A percentile compares a stretch with the other conserved stretches of the same genome.
phyloP scores from a whole-genome alignment of 2,329 filamentous ascomycete genomes.

The Colletotrichum sp. region DNA sequence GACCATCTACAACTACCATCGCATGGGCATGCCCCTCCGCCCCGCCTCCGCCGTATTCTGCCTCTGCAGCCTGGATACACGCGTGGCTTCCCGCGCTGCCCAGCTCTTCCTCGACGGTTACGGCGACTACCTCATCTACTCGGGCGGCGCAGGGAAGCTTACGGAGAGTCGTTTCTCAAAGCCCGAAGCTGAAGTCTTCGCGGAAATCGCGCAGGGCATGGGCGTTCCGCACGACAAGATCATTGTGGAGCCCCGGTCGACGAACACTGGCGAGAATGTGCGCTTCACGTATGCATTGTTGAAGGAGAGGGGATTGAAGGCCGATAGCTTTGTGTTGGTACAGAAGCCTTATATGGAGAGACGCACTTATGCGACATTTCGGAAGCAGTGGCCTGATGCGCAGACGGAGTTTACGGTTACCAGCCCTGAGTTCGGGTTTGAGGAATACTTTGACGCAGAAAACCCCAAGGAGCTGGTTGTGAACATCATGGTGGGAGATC shows the following conservation, averaged over 20 bases:
- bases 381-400: constrained; percentile 48
- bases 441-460: constrained; percentile 44
- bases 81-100: constrained; percentile 47
- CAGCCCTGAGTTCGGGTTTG: constrained; percentile 42
- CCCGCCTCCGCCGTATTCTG: constrained; percentile 49
- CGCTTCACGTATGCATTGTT: constrained; percentile 46
- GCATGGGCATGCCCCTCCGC: constrained; percentile 38
- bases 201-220: constrained; percentile 40
- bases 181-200: constrained; percentile 49
- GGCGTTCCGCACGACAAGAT: constrained; percentile 44
- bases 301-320: constrained; percentile 25
- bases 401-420: constrained; percentile 41
- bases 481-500: no score
- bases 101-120: constrained; percentile 45
- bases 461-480: no score
- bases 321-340: constrained; percentile 44
- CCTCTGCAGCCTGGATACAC: constrained; percentile 51
- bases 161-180: constrained; percentile 41
- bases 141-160: constrained; percentile 45
- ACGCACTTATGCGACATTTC: constrained; percentile 50
- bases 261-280: constrained; percentile 54
- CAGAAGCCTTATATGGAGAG: constrained; percentile 57
- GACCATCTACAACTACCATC: constrained; percentile 49
- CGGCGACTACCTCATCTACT: constrained; percentile 47
- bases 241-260: constrained; percentile 43